Evolutionary conservation across 1,284 basidiomycete species (phyloP), one percentile per base, ranked within the genome.

Genomic region (Marasmius sp.): DNA sequence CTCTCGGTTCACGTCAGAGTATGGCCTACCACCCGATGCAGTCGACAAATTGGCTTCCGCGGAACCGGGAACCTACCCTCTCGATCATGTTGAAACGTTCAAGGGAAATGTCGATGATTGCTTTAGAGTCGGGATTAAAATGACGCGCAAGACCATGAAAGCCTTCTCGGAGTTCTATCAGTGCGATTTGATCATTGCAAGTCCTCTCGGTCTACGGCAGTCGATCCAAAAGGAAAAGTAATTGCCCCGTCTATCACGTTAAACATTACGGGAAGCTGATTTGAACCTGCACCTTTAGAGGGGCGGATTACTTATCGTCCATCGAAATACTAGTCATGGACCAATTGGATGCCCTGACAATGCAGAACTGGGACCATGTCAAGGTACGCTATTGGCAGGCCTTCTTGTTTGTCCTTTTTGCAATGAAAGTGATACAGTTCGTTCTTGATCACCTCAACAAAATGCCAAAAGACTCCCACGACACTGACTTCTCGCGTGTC

Each of bases 291-390:
- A 3, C 33, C 51, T 33, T 48, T 68, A 94, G 92, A 69, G 90
- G 84, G 67, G 87, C 87, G 6, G 97, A 99, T 75, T 94, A 97
- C 73, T 80, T 99, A 57, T 93, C 93, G 2, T 97, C 94, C 3
- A 93, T 99, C 65, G 97, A 99, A 74, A 78, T 99, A 14, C 76
- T 94, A n/a, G 77, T 98, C n/a, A 83, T 93, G 9, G 97, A 99
- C 74, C 95, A 98, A 69, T 82, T 94, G 78, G 95, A 99, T 72
- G 90, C 93, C 2, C 85, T 99, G 72, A 85, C 88, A 7, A 99
- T 99, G 97, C 97, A 99, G 78, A 99, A 99, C 71, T 99, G 97
- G 97, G 95, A 98, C 57, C 97, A 99, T 72, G 83, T 97, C 16
- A 92, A 96, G 81, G 95, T 93, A 68, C 57, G 79, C 68, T 36